Conservation (phyloP, 163 green algal genomes). For the Coccomyxa subellipsoidea region DNA sequence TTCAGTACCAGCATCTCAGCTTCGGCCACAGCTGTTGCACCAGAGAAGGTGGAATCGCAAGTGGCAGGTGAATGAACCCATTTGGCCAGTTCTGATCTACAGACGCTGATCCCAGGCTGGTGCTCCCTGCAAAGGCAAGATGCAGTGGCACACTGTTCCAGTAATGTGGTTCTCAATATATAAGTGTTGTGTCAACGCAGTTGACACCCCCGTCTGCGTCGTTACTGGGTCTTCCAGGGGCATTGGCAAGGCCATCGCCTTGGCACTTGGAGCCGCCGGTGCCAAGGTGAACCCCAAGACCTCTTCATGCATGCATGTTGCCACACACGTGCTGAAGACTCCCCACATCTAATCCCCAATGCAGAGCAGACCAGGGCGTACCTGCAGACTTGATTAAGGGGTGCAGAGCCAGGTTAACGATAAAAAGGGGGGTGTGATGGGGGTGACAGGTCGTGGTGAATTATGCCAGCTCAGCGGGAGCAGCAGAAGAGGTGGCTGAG, state of each 20-base stretch:
- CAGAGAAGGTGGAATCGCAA: background rate
- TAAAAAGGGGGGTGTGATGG: background rate
- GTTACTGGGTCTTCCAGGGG: conserved; percentile 91
- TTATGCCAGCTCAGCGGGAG: conserved; percentile 71
- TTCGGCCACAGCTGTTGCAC: background rate
- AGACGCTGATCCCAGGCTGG: too few species aligned
- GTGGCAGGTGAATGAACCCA: background rate
- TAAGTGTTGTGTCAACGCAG: background rate
- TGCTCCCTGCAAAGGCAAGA: too few species aligned
- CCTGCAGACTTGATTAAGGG: too few species aligned
- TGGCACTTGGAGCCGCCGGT: conserved; percentile 72
- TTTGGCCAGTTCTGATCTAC: too few species aligned
- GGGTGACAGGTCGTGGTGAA: conserved; percentile 75
- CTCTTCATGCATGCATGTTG: too few species aligned
- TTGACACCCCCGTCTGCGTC: conserved; percentile 40
- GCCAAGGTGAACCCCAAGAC: too few species aligned
- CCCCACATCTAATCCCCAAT: too few species aligned
- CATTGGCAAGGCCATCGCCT: conserved; percentile 88
- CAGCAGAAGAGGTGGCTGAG: conserved; percentile 82
- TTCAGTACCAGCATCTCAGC: background rate
- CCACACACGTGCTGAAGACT: too few species aligned
- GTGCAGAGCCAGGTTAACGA: background rate
- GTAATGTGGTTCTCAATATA: background rate
- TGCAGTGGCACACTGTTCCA: background rate
- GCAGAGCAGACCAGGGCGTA: too few species aligned